These are phyloP conservation scores for Trypanosoma brucei DNA, from an alignment of 208 protist genomes.

Conservation along the genomic window DNA sequence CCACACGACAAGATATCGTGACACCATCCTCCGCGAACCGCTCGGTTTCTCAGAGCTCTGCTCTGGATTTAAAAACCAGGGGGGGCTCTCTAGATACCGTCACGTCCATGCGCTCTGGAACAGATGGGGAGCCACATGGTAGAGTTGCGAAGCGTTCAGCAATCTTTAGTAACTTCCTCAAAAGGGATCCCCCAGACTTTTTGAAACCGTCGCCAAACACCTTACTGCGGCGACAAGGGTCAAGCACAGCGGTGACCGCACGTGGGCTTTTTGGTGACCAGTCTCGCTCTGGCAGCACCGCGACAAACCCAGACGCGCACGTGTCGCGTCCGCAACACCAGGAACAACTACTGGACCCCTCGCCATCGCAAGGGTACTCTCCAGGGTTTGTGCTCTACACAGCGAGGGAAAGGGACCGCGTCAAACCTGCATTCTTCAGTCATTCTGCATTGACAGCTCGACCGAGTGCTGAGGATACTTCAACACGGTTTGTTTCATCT, in stretches of 20 bases:
- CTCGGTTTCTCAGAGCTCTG: neutral
- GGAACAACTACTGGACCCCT: neutral
- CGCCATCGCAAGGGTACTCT: no score
- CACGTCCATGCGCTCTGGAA: neutral
- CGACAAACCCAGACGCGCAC: neutral
- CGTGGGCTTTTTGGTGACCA: neutral
- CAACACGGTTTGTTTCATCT: neutral
- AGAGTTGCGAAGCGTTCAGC: slow-evolving; percentile 1
- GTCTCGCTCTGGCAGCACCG: neutral
- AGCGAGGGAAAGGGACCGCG: neutral
- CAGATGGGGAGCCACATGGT: neutral
- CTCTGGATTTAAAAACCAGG: neutral
- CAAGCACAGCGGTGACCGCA: neutral
- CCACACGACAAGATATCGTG: neutral
- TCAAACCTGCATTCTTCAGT: neutral
- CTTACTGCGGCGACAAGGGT: neutral
- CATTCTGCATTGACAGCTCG: neutral
- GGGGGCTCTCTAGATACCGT: slow-evolving; percentile 3
- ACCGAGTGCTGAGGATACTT: neutral
- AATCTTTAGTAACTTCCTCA: slow-evolving; percentile 24
- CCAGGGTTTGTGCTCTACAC: neutral
- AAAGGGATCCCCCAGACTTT: slow-evolving; percentile 29
- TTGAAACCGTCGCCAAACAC: slow-evolving; percentile 10
- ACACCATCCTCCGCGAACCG: neutral
- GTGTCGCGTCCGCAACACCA: neutral